phyloP scores from a whole-genome alignment of 768 basidiomycete species.

The Suillus sp. region DNA sequence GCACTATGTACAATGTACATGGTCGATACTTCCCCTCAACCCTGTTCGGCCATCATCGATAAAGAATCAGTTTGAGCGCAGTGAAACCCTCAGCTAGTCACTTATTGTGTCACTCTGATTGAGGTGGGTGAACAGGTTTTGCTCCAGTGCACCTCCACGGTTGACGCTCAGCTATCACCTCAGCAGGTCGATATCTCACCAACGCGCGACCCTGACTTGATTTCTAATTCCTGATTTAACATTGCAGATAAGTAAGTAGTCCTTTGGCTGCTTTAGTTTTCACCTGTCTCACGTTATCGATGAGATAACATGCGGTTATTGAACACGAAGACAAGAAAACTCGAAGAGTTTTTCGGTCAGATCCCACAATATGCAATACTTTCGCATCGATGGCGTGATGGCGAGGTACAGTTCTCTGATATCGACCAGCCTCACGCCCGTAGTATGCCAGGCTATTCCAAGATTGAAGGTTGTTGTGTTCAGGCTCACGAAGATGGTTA shows the following conservation, averaged over 20 bases:
- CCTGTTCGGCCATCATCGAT: background rate
- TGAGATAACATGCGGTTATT: slow-evolving; percentile 16
- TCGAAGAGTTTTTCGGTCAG: background rate
- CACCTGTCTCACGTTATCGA: slow-evolving; percentile 27
- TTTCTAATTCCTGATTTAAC: background rate
- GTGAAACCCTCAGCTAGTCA: background rate
- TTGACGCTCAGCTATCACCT: background rate
- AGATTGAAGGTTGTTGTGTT: slow-evolving; percentile 24
- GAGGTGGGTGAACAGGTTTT: background rate
- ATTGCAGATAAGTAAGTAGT: background rate
- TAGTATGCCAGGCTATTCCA: slow-evolving; percentile 9
- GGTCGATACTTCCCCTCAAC: background rate
- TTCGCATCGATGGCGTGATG: background rate
- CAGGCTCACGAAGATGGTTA: slow-evolving; percentile 21
- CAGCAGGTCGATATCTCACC: background rate
- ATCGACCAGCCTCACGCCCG: background rate
- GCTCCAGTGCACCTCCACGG: background rate
- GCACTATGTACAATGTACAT: background rate
- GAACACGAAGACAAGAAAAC: slow-evolving; percentile 15
- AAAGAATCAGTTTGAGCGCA: background rate
- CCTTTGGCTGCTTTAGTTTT: background rate
- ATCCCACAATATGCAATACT: slow-evolving; percentile 2
- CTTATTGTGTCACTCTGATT: background rate
- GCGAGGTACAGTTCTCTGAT: background rate
- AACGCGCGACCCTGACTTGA: background rate